Evolutionary conservation across 2,329 filamentous ascomycete species (phyloP), one percentile per base, ranked within the genome.

Genomic region (Pseudocercospora fijiensis): DNA sequence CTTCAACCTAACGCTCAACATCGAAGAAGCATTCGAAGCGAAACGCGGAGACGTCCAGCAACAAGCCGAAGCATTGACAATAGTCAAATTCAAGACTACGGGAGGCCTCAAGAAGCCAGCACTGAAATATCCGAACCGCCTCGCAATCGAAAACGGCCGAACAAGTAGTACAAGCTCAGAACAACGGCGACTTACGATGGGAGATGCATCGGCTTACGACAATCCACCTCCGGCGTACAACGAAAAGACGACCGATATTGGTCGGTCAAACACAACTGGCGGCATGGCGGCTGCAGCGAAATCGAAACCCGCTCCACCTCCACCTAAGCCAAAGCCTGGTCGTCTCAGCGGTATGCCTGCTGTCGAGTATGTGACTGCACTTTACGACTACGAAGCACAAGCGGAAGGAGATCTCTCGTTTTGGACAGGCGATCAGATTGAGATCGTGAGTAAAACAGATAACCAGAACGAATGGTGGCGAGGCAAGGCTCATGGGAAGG

Each of bases 401-500:
- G 93, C 94, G 0, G 92, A 96, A 68, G 93, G 93, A 2, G 95
- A 99, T 75, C 81, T 99, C 67, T 96, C 91, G 72, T 99, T 99
- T 80, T 85, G 85, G 18, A 87, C 91, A 0, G 93, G 94, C 4
- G 95, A 99, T 66, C 80, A 90, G 4, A 98, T 99, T 73, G 93
- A 98, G 77, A 93, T 99, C 70, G 77, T 95, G 2, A 84, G 84
- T 65, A 85, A 91, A 70, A 96, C 73, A 43, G 69, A 70, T 55
- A 97, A 96, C 73, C 88, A 91, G 58, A 98, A 99, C 71, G 95
- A 99, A 78, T 99, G 95, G 95, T 99, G 95, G 95, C 88, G 84
- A 8, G 95, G 95, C 41, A 90, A 87, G 75, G 75, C 96, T 60
- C 83, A 89, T 64, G 92, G 90, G 56, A 89, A 89, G 78, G 82